Evolutionary conservation across 139 green algal genomes (phyloP), one percentile per base, ranked within the genome.

Genomic region (Dunaliella sp.): DNA sequence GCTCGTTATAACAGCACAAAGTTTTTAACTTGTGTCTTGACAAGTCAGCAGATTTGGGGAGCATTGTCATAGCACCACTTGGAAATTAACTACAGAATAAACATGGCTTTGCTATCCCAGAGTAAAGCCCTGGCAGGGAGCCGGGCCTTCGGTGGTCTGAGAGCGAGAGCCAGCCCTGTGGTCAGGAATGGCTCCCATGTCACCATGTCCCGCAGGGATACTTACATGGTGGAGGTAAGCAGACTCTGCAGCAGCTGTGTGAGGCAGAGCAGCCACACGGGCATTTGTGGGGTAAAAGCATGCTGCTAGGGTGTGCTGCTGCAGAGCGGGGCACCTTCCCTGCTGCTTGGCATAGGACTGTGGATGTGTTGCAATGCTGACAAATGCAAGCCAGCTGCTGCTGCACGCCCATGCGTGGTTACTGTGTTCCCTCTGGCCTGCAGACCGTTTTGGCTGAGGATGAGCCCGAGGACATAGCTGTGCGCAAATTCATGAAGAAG

Each of bases 381-480:
- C n/a, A n/a, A n/a, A n/a, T n/a, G n/a, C n/a, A n/a, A n/a, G n/a
- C n/a, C n/a, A n/a, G n/a, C n/a, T n/a, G n/a, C n/a, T n/a, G n/a
- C n/a, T n/a, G n/a, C n/a, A n/a, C n/a, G n/a, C n/a, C n/a, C n/a
- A n/a, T n/a, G n/a, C n/a, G n/a, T n/a, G n/a, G n/a, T n/a, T n/a
- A n/a, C n/a, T n/a, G n/a, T n/a, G n/a, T n/a, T n/a, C n/a, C n/a
- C n/a, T n/a, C n/a, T n/a, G 32, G 58, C 26, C 36, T 74, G 72
- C 85, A 90, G 87, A 84, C 91, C 33, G 85, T 93, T 30, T 82
- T 94, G 16, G 88, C 32, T 28, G 91, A 94, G 74, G 89, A 91
- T 34, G 91, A 94, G 89, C 88, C 91, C 1, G 91, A 94, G 87
- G 91, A 94, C 36, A 88, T 90, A 83, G 89, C 91, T 48, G 91